phyloP scores from a whole-genome alignment of 2,329 filamentous ascomycete genomes.

The Aspergillus quadricinctus region DNA sequence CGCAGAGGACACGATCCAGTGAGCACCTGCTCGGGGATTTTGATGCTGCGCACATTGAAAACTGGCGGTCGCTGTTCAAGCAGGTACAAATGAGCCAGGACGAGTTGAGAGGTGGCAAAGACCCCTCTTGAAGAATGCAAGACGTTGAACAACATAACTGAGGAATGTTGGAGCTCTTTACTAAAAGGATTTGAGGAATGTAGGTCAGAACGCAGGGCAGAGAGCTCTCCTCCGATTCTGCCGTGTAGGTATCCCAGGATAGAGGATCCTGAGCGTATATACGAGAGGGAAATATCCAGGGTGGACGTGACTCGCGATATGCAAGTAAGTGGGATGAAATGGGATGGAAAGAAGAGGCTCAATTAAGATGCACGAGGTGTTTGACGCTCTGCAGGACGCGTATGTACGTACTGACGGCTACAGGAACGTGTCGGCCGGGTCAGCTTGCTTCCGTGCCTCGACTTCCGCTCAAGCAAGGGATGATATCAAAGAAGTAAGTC shows the following conservation, averaged over 20 bases:
- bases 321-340: conserved; percentile 11
- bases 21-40: conserved; percentile 34
- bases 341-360: conserved; percentile 18
- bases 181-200: conserved; percentile 30
- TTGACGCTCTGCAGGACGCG: conserved; percentile 22
- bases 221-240: conserved; percentile 6
- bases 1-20: conserved; percentile 32
- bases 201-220: conserved; percentile 12
- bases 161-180: conserved; percentile 31
- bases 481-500: conserved; percentile 15
- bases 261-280: conserved; percentile 14
- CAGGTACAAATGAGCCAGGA: conserved; percentile 21
- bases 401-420: conserved; percentile 27
- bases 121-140: conserved; percentile 29
- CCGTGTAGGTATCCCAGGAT: conserved; percentile 15
- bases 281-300: conserved; percentile 14
- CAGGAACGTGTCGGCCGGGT: conserved; percentile 31
- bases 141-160: conserved; percentile 19
- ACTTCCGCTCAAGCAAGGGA: conserved; percentile 32
- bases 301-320: conserved; percentile 7
- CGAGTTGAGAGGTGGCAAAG: conserved; percentile 28
- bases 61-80: conserved; percentile 11
- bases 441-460: conserved; percentile 20
- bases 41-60: conserved; percentile 21
- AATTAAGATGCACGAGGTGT: conserved; percentile 24